Evolutionary conservation across 2,329 filamentous ascomycete genomes (phyloP), one percentile per base, ranked within the genome.

Genomic region (Colletotrichum cordylinicola): DNA sequence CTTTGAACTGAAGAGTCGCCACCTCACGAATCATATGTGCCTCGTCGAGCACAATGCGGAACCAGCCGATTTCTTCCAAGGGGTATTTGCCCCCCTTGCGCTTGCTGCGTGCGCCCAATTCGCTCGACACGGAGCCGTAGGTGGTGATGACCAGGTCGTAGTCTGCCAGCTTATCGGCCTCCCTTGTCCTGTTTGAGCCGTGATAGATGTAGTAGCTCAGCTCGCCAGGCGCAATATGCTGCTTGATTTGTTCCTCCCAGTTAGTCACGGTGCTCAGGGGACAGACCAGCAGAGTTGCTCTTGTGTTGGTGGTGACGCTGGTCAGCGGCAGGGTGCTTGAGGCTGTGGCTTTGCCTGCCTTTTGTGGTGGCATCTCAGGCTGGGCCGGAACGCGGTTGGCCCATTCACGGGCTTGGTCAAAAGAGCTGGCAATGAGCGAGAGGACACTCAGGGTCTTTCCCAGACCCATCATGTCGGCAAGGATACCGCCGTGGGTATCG

Each of bases 21-120:
- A 95, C 93, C 80, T 98, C 96, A 31, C 97, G 94, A 78, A 99
- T 98, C 84, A 94, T 94, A 83, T 99, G 97, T 1, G 96, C 97
- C 85, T 99, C 96, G 78, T 98, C 96, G 2, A 98, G 90, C 2
- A 98, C 95, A 70, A 98, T 94, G 24, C 96, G 94, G 83, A 98
- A 98, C 94, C 96, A 98, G 76, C 95, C 95, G 75, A 98, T 91
- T 79, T 94, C 92, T 70, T 93, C 91, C 48, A 98, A 86, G 0
- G 96, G 94, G 78, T 89, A 92, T 8, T 85, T 78, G 2, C 91
- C 92, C 16, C 87, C 86, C 80, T 92, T 94, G 37, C 88, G 86
- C 74, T 92, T 91, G 72, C 88, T 90, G 33, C 93, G 91, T 29
- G 91, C 88, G 60, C 90, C 91, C 18, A 95, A 90, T 81, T 98